Percentiles rank a stretch among this genome's conserved stretches.
phyloP scores from a whole-genome alignment of 495 filamentous ascomycete species.

The Halenospora varia region DNA sequence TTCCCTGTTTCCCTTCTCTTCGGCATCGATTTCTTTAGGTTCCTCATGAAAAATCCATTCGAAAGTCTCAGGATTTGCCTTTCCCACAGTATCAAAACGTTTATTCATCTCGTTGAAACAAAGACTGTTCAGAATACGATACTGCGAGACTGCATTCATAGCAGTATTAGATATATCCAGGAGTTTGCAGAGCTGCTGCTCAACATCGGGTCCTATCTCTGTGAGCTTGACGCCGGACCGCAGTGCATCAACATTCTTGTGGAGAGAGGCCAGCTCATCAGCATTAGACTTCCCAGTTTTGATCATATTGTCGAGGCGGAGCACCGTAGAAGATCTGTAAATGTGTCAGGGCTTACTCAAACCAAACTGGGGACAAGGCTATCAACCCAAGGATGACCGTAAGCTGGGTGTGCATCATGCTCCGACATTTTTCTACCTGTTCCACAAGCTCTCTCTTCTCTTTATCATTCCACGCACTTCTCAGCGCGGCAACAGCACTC shows the following conservation, averaged over 20 bases:
- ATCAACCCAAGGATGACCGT: background rate
- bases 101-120: background rate
- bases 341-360: background rate
- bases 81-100: background rate
- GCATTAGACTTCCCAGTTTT: background rate
- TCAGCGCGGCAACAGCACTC: background rate
- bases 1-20: too few species aligned
- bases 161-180: background rate
- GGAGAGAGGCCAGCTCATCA: background rate
- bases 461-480: background rate
- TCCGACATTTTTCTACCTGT: background rate
- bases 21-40: too few species aligned
- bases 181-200: background rate
- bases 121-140: background rate
- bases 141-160: background rate
- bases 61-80: background rate
- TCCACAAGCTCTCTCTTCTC: background rate
- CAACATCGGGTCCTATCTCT: background rate
- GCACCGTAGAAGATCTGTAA: background rate
- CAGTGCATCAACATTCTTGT: background rate
- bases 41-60: background rate
- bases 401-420: background rate
- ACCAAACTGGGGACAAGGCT: background rate
- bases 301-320: background rate
- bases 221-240: background rate